Conservation (phyloP, 1,139 yeast genomes). For the Geotrichum cucujoidarum region DNA sequence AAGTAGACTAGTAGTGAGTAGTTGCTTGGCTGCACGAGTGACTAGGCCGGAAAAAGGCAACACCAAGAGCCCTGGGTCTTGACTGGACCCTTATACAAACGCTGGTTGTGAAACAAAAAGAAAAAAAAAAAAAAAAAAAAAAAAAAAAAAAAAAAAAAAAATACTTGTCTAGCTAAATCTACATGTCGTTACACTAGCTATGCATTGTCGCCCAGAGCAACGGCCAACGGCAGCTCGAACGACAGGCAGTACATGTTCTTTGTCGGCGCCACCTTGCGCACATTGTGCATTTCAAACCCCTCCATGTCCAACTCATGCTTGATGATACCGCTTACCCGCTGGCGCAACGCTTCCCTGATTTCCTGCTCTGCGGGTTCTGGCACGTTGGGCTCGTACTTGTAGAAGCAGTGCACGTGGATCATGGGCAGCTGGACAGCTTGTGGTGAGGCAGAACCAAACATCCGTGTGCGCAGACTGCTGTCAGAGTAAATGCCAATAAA, state of each 20-base stretch:
- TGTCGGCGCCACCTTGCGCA: constrained; percentile 92
- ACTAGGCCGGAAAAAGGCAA: no score
- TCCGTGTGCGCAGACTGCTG: constrained; percentile 36
- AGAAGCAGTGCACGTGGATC: constrained; percentile 89
- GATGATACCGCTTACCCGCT: constrained; percentile 52
- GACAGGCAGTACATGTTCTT: constrained; percentile 93
- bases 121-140: no score
- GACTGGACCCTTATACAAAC: no score
- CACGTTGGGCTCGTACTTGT: constrained; percentile 69
- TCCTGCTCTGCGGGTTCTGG: constrained; percentile 66
- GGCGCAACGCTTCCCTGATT: constrained; percentile 57
- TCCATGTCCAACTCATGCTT: constrained; percentile 44
- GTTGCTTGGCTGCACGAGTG: no score
- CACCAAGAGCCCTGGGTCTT: no score
- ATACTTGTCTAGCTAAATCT: no score
- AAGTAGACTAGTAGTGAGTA: no score
- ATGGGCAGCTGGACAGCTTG: constrained; percentile 50
- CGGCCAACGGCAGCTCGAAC: constrained; percentile 69
- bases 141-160: no score
- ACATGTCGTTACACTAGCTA: no score
- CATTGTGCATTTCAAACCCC: constrained; percentile 63
- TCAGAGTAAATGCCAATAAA: constrained; percentile 64
- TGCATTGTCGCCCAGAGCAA: no score
- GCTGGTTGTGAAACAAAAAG: no score
- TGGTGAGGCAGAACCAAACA: constrained; percentile 27